phyloP scores from a whole-genome alignment of 352 stramenopile genomes.

The Phytopythium montanum region DNA sequence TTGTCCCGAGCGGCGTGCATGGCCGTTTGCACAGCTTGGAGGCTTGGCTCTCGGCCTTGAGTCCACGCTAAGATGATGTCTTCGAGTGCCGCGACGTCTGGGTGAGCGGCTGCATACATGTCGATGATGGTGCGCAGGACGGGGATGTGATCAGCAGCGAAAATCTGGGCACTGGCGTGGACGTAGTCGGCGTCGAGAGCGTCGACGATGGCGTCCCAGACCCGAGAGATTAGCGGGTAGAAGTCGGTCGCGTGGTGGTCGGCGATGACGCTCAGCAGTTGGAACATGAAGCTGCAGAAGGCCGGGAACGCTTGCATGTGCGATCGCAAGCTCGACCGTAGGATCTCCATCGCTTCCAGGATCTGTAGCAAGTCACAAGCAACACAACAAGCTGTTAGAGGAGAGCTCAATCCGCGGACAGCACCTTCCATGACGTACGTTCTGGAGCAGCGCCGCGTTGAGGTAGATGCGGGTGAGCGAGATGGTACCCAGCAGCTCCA shows the following conservation, averaged over 20 bases:
- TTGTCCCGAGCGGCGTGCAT: constrained; percentile 39
- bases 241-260: constrained; percentile 68
- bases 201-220: constrained; percentile 51
- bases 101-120: constrained; percentile 44
- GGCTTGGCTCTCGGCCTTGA: constrained; percentile 19
- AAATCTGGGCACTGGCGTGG: constrained; percentile 27
- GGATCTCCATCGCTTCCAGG: constrained; percentile 57
- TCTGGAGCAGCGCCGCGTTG: constrained; percentile 52
- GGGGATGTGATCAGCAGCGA: constrained; percentile 28
- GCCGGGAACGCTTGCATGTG: constrained; percentile 24
- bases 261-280: constrained; percentile 60
- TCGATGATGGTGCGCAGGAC: constrained; percentile 40
- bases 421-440: constrained; percentile 28
- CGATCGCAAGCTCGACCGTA: constrained; percentile 31
- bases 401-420: not conserved
- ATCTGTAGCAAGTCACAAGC: constrained; percentile 22
- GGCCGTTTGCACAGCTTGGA: constrained; percentile 22
- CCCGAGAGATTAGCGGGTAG: constrained; percentile 44
- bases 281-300: constrained; percentile 58
- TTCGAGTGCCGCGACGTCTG: constrained; percentile 38
- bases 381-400: not conserved
- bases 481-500: constrained; percentile 49
- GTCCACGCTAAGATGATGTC: constrained; percentile 31
- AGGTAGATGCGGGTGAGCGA: constrained; percentile 72
- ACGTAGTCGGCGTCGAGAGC: constrained; percentile 35